These are phyloP conservation scores for Diplodia sapinea DNA, from an alignment of 2,329 filamentous ascomycete genomes.

Conservation along the genomic window DNA sequence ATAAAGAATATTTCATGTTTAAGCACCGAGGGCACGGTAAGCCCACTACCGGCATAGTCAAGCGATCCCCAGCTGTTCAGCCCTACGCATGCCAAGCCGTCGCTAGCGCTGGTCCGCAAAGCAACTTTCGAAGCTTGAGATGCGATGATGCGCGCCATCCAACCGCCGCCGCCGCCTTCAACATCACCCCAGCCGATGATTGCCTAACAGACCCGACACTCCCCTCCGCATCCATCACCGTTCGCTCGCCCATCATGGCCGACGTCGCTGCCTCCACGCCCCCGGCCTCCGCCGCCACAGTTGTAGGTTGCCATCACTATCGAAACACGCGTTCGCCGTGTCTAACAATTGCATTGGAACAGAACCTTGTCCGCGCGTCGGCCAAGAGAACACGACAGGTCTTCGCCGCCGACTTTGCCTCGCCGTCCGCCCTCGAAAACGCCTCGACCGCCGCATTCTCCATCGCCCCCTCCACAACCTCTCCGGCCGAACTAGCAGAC, in stretches of 20 bases:
- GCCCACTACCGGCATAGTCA: no score
- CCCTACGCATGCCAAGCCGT: conserved; percentile 18
- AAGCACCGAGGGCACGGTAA: no score
- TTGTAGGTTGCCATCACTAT: conserved; percentile 2
- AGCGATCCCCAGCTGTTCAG: background rate
- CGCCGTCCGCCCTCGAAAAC: conserved; percentile 50
- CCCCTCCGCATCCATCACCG: background rate
- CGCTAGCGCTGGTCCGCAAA: conserved; percentile 17
- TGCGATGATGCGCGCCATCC: conserved; percentile 12
- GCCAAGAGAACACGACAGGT: conserved; percentile 62
- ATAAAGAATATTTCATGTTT: no score
- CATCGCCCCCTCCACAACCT: conserved; percentile 53
- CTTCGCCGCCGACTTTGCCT: conserved; percentile 60
- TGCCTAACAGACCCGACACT: conserved; percentile 5
- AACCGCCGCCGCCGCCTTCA: conserved; percentile 15
- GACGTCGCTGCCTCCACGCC: conserved; percentile 25
- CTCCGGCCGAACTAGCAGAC: conserved; percentile 52
- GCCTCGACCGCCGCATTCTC: conserved; percentile 47
- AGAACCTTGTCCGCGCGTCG: conserved; percentile 47
- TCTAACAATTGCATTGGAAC: conserved; percentile 2
- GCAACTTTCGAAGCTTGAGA: conserved; percentile 23
- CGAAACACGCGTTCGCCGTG: background rate
- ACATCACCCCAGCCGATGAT: conserved; percentile 15
- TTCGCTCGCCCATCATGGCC: conserved; percentile 25
- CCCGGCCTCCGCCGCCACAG: conserved; percentile 20